These are phyloP conservation scores for Williopsis jadinii DNA, from an alignment of 1,139 yeast species.

Conservation along the genomic window DNA sequence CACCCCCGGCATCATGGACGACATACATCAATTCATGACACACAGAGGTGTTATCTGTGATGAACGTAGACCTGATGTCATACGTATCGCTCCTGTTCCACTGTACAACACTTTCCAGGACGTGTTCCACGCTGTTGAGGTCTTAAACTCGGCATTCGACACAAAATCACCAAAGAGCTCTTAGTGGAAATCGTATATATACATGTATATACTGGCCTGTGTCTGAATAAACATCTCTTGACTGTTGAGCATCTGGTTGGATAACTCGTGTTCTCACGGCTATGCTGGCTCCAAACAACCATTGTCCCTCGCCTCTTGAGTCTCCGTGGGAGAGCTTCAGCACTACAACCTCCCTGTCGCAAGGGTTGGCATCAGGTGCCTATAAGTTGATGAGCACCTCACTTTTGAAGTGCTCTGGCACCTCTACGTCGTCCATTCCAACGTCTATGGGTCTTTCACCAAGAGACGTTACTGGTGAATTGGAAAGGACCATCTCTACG, in stretches of 20 bases:
- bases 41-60: slow-evolving; percentile 68
- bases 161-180: not conserved
- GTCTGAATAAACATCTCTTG: too few species aligned
- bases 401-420: too few species aligned
- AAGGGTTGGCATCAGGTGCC: not conserved
- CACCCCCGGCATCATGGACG: slow-evolving; percentile 52
- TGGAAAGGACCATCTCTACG: too few species aligned
- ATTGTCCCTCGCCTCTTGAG: too few species aligned
- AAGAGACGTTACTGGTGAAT: too few species aligned
- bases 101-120: slow-evolving; percentile 74
- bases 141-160: slow-evolving; percentile 37
- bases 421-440: too few species aligned
- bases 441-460: too few species aligned
- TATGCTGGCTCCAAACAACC: too few species aligned
- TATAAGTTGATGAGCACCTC: not conserved
- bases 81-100: slow-evolving; percentile 79
- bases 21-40: slow-evolving; percentile 42
- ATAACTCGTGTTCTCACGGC: too few species aligned
- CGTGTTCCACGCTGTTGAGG: slow-evolving; percentile 39
- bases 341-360: not conserved
- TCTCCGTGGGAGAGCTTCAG: too few species aligned
- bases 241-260: too few species aligned
- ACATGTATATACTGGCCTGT: not conserved
- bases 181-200: slow-evolving; percentile 6
- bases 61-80: slow-evolving; percentile 84